Evolutionary conservation across 805 yeast genomes (phyloP).

Genomic region (Suhomyces xylopsoci): DNA sequence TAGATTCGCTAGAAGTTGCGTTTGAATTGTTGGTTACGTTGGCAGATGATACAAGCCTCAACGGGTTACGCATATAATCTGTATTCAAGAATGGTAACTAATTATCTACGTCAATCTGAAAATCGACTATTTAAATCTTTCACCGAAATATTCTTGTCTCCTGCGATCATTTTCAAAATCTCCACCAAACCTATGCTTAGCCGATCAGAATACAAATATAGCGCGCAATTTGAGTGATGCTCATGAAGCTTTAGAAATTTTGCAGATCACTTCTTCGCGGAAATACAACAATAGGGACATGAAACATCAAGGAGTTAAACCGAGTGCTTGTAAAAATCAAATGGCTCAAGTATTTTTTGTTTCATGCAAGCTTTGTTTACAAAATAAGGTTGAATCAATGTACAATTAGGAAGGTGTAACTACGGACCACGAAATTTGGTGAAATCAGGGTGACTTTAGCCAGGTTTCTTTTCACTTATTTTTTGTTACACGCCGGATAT

Average conservation of each 20-base stretch:
- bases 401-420: neutral
- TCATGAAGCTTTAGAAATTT: neutral
- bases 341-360: neutral
- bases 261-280: neutral
- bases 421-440: neutral
- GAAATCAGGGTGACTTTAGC: neutral
- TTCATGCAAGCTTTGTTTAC: neutral
- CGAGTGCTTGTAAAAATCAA: neutral
- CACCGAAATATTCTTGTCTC: neutral
- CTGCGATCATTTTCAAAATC: neutral
- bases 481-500: neutral
- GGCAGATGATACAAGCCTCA: neutral
- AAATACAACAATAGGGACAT: neutral
- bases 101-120: neutral
- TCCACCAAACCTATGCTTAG: neutral
- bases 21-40: neutral
- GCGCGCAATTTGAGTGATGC: neutral
- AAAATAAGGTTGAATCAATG: neutral
- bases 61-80: neutral
- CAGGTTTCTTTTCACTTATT: neutral
- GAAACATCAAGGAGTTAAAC: neutral
- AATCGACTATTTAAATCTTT: neutral
- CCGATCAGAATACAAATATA: neutral
- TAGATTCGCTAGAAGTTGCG: neutral
- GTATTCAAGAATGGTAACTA: neutral